Base-by-base conservation (phyloP, 306 rosid genomes). In the Senna siamea region DNA sequence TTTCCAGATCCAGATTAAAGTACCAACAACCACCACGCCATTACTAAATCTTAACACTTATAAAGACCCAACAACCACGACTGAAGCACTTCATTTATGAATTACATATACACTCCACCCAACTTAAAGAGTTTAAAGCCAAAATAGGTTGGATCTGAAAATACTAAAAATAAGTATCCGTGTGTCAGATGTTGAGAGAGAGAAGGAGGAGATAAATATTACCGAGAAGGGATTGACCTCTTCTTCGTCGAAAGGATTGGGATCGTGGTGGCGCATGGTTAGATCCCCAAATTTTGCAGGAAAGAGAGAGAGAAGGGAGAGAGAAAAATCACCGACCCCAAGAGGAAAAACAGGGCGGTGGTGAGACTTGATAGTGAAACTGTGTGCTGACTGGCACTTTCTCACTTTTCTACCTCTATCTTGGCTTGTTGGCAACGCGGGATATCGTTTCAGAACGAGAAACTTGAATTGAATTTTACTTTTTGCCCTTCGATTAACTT, bases 141-240 rank as follows among this genome's bases (percentile, higher is more conserved):
- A 19, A 70, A 82, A 74, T 11, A 69, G 23, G 34, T 28, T 4
- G 72, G 94, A 90, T 90, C 91, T 81, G 80, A 66, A 30, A 70
- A 12, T 4, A 51, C 75, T 62, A 72, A 72, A 69, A 34, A 79
- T 53, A 43, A 34, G 35, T 5, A 46, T 35, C 15, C 5, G 0
- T 34, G 23, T 5, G 4, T 9, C 38, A 10, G 32, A 63, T 23
- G 34, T 12, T 55, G 14, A 68, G 41, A 55, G 48, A 74, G 62
- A 51, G 58, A 59, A 10, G 18, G 26, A 17, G 69, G 52, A 3
- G 30, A 15, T 1, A 9, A 22, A 53, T 1, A 67, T 79, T 88
- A 94, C 98, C 96, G 97, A 94, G 35, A 91, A 94, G 0, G 98
- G 98, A 88, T 91, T 94, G 81, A 89, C 95, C 83, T 81, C 94